These are phyloP conservation scores for Huiozyma naganishii DNA, from an alignment of 805 yeast genomes.

Conservation along the genomic window DNA sequence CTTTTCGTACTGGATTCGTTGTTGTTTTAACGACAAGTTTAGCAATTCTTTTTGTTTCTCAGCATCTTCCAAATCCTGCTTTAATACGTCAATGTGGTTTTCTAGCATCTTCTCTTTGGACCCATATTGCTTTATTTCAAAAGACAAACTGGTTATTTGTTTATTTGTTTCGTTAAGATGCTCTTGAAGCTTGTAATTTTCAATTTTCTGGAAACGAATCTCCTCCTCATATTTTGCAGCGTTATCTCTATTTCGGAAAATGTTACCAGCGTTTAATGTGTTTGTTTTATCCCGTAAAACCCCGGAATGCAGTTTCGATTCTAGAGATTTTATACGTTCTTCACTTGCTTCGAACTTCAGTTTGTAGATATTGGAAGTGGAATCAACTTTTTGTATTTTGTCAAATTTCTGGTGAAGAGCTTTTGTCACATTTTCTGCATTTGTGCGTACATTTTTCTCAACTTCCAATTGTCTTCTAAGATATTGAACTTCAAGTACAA, in stretches of 20 bases:
- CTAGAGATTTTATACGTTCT: slow-evolving; percentile 33
- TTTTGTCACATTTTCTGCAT: slow-evolving; percentile 38
- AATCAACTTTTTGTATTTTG: slow-evolving; percentile 19
- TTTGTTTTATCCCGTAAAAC: slow-evolving; percentile 23
- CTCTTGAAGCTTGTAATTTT: slow-evolving; percentile 36
- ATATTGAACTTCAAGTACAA: slow-evolving; percentile 36
- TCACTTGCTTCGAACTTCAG: slow-evolving; percentile 39
- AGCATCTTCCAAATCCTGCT: slow-evolving; percentile 47
- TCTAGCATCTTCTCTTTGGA: slow-evolving; percentile 28
- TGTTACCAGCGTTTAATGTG: slow-evolving; percentile 15
- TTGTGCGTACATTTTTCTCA: slow-evolving; percentile 39
- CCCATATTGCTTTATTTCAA: slow-evolving; percentile 32
- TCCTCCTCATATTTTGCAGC: slow-evolving; percentile 26
- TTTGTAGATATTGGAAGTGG: slow-evolving; percentile 31
- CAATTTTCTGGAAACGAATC: slow-evolving; percentile 19
- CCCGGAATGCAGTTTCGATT: slow-evolving; percentile 24
- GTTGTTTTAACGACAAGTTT: slow-evolving; percentile 43
- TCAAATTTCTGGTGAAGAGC: slow-evolving; percentile 18
- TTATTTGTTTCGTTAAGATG: slow-evolving; percentile 39
- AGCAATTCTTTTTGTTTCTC: slow-evolving; percentile 47
- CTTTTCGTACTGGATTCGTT: slow-evolving; percentile 63
- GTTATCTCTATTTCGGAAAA: slow-evolving; percentile 20
- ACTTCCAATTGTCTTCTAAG: slow-evolving; percentile 39
- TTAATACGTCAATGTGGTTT: slow-evolving; percentile 36
- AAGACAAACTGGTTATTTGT: slow-evolving; percentile 33